Conservation (phyloP, 2,329 filamentous ascomycete genomes). For the Mycosphaerella arachidis region DNA sequence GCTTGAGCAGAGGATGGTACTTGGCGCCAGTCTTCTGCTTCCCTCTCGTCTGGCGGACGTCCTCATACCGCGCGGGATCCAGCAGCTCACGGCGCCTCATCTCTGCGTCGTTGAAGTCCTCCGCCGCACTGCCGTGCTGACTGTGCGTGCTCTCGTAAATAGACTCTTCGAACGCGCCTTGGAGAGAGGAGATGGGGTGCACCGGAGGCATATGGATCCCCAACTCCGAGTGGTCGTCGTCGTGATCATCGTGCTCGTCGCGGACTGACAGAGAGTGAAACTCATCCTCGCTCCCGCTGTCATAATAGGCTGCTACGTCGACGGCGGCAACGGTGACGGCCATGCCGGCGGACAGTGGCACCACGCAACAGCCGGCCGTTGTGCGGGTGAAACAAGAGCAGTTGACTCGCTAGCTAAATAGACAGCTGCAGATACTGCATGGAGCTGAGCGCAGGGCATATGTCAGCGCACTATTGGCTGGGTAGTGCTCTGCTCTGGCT, state of each 20-base stretch:
- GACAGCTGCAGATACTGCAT: constrained; percentile 2
- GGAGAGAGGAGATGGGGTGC: constrained; percentile 73
- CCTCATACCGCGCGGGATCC: constrained; percentile 62
- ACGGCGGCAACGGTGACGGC: not conserved
- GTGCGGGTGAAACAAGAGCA: not conserved
- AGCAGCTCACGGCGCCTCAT: constrained; percentile 63
- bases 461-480: not conserved
- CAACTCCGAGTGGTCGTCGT: constrained; percentile 12
- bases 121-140: constrained; percentile 33
- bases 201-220: constrained; percentile 38
- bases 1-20: constrained; percentile 83
- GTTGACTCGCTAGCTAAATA: not conserved
- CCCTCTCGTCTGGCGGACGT: constrained; percentile 66
- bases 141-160: constrained; percentile 63
- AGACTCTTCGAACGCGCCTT: constrained; percentile 77
- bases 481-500: not conserved
- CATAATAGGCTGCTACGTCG: constrained; percentile 10
- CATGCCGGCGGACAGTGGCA: not conserved
- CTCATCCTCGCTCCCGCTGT: constrained; percentile 24
- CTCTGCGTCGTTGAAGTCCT: constrained; percentile 47
- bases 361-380: not conserved
- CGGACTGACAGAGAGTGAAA: constrained; percentile 24
- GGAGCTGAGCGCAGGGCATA: not conserved
- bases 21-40: constrained; percentile 68
- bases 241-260: constrained; percentile 9